phyloP scores from a whole-genome alignment of 306 rosid genomes.

The Dalbergia cultrata region DNA sequence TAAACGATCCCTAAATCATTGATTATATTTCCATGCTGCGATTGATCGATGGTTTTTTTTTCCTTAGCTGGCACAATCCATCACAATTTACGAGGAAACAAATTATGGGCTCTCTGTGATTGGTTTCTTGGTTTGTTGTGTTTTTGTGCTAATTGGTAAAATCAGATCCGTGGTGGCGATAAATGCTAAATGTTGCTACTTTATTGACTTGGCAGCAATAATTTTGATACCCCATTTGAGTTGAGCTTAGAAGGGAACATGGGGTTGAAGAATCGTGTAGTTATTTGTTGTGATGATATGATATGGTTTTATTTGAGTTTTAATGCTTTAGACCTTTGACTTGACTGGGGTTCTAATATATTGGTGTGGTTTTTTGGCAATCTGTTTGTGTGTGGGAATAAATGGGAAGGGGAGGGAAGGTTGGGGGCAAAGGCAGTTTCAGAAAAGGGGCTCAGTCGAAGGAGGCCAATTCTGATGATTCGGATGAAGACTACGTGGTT shows the following conservation, averaged over 20 bases:
- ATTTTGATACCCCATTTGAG: constrained; percentile 42
- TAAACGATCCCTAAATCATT: constrained; percentile 8
- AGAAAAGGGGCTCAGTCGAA: constrained; percentile 58
- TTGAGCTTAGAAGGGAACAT: constrained; percentile 33
- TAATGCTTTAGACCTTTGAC: constrained; percentile 30
- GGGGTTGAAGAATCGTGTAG: constrained; percentile 35
- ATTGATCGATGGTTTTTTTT: constrained; percentile 35
- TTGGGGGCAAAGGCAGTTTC: constrained; percentile 55
- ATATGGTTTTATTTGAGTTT: constrained; percentile 34
- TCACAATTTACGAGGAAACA: constrained; percentile 35
- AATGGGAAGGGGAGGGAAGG: constrained; percentile 92
- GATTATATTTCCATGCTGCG: neutral
- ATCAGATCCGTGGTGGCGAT: constrained; percentile 60
- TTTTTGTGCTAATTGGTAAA: constrained; percentile 39
- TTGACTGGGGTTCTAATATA: constrained; percentile 48
- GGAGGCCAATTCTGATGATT: constrained; percentile 76
- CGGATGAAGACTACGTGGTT: constrained; percentile 91
- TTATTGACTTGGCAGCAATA: constrained; percentile 20
- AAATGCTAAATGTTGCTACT: constrained; percentile 47
- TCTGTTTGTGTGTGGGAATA: constrained; percentile 58
- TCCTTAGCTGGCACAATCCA: constrained; percentile 15
- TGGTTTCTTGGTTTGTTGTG: constrained; percentile 1
- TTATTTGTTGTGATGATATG: constrained; percentile 5
- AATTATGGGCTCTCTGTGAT: constrained; percentile 48
- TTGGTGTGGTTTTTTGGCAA: constrained; percentile 1